Conservation (phyloP, 352 stramenopile species). For the Aphanomyces invadans region DNA sequence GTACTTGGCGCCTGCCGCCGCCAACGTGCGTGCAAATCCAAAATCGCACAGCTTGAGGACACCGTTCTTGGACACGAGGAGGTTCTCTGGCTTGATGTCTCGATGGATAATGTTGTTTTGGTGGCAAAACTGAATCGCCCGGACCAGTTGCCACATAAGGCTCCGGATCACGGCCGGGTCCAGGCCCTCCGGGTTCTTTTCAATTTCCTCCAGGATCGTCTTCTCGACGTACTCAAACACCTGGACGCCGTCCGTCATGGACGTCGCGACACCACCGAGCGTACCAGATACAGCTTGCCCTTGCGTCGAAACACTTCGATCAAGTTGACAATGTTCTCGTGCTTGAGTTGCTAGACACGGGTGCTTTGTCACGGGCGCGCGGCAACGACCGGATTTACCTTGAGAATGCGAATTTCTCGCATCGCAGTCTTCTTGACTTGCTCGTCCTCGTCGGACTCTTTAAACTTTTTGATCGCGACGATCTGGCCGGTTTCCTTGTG, state of each 20-base stretch:
- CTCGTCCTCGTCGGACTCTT: constrained; percentile 84
- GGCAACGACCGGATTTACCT: constrained; percentile 22
- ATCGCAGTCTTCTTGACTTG: constrained; percentile 84
- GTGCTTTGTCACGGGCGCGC: constrained; percentile 21
- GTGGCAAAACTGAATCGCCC: constrained; percentile 90
- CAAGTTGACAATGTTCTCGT: constrained; percentile 84
- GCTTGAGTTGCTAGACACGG: constrained; percentile 49
- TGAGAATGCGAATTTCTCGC: constrained; percentile 79
- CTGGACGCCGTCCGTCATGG: constrained; percentile 12
- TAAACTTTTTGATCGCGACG: constrained; percentile 90
- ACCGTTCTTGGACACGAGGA: constrained; percentile 88
- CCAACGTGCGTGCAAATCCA: constrained; percentile 67
- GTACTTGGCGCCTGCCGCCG: constrained; percentile 58
- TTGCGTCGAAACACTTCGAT: constrained; percentile 82
- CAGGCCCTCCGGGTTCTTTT: constrained; percentile 78
- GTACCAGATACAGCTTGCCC: constrained; percentile 63
- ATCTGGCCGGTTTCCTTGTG: constrained; percentile 76
- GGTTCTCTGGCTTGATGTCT: constrained; percentile 93
- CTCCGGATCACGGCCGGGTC: constrained; percentile 52
- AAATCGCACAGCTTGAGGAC: constrained; percentile 93
- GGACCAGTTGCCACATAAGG: constrained; percentile 80
- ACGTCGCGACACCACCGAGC: too few species aligned
- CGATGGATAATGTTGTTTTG: constrained; percentile 93
- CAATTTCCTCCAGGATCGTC: constrained; percentile 85
- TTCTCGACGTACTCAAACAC: constrained; percentile 86